These are phyloP conservation scores for Rhodotorula sp. DNA, from an alignment of 1,284 basidiomycete genomes.

Conservation along the genomic window DNA sequence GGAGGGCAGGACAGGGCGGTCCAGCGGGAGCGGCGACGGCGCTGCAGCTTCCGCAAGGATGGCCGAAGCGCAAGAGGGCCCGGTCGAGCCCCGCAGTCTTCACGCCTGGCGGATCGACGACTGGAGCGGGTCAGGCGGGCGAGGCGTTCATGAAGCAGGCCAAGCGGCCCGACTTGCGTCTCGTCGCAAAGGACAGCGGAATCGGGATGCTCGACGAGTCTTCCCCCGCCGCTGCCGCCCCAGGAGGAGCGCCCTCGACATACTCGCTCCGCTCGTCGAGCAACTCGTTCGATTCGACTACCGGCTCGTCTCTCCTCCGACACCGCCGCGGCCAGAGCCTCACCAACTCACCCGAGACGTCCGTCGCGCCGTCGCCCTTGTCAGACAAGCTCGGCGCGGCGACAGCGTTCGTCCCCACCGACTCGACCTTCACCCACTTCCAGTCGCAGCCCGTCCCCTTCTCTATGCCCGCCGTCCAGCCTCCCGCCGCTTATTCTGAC, in stretches of 20 bases:
- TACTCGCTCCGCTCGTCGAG: conserved; percentile 14
- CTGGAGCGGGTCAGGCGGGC: conserved; percentile 4
- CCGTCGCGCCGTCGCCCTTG: conserved; percentile 10
- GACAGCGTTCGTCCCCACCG: not conserved
- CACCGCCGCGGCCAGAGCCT: not conserved
- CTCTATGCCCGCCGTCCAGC: not conserved
- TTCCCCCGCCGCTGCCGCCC: not conserved
- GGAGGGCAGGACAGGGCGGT: not conserved
- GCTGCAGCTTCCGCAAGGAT: not conserved
- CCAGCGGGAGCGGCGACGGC: not conserved
- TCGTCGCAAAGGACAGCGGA: conserved; percentile 3
- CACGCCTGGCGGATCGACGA: conserved; percentile 24
- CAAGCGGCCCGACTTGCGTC: conserved; percentile 23
- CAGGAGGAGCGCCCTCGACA: conserved; percentile 1
- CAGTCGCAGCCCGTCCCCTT: conserved; percentile 22
- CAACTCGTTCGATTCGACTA: conserved; percentile 27
- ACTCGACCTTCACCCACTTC: conserved; percentile 17
- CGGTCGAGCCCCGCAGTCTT: conserved; percentile 29
- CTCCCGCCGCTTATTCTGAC: not conserved
- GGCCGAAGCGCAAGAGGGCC: conserved; percentile 25
- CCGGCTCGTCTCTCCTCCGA: not conserved
- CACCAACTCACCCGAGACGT: conserved; percentile 22
- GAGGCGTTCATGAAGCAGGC: conserved; percentile 18
- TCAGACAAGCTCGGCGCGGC: conserved; percentile 2
- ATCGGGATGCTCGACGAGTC: not conserved